Base-by-base conservation (phyloP, 2,329 filamentous ascomycete species). In the Ophiostoma sp. region DNA sequence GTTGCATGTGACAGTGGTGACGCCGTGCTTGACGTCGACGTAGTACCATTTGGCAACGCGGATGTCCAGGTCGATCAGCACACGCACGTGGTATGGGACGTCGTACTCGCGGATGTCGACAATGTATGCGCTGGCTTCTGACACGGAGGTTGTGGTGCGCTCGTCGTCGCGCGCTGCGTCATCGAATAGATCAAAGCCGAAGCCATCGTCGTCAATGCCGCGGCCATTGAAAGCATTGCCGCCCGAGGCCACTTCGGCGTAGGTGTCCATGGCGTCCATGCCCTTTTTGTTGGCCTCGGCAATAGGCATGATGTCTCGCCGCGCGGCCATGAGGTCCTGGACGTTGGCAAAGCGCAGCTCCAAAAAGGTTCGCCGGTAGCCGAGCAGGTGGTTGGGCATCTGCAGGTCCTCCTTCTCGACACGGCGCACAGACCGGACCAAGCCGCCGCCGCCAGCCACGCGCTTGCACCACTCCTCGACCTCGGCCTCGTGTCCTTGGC, bases 91-190 rank as follows among this genome's bases (percentile, higher is more conserved):
- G 82, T 99, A 99, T 72, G 95, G 96, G 75, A 99, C 96, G 80
- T 99, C 95, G 79, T 96, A 99, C 82, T 99, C 95, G 84, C 95
- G 89, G 78, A 99, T 96, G 85, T 99, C 96, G 81, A 97, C 86
- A 84, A 99, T 93, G 79, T 89, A 97, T 84, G 98, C 94, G 84
- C 93, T 97, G 69, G 94, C 93, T 79, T 98, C 93, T 74, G 89
- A 83, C 81, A 92, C 89, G 3, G 68, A 69, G 3, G 55, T 52
- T 18, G 62, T 64, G 42, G 44, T 52, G 64, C 64, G 64, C 85
- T 85, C 82, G 89, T 93, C 86, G 79, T 89, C 86, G 85, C 91
- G 85, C 85, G 81, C 82, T 78, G 94, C 83, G 78, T 95, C 91
- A 77, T 91, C 94, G 87, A 97, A 98, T 76, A 98, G 89, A 81